These are phyloP conservation scores for Pseudonitzschia multiseries DNA, from an alignment of 108 stramenopile genomes.

Conservation along the genomic window DNA sequence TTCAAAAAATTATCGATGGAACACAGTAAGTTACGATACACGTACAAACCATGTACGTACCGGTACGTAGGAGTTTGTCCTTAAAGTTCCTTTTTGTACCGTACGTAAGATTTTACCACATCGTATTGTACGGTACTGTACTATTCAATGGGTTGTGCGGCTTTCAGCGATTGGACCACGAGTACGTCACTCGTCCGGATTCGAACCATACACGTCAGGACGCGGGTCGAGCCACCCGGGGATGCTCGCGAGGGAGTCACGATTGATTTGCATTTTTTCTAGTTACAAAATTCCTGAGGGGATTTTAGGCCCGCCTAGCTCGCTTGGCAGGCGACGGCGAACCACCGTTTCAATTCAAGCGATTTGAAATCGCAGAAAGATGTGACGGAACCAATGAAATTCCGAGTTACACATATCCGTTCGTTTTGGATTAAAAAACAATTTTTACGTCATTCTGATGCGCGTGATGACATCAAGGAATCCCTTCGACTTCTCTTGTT, in stretches of 20 bases:
- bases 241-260: background rate
- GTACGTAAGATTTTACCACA: too few relatives aligned
- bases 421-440: background rate
- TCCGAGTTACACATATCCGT: background rate
- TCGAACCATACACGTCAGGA: constrained; percentile 11
- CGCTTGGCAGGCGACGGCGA: constrained; percentile 13
- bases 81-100: background rate
- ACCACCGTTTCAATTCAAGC: constrained; percentile 10
- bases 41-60: too few relatives aligned
- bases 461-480: constrained; percentile 2
- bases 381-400: background rate
- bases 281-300: background rate
- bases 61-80: too few relatives aligned
- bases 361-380: constrained; percentile 4
- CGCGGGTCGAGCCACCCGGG: constrained; percentile 5
- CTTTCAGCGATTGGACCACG: constrained; percentile 7
- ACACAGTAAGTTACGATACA: background rate
- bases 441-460: constrained; percentile 7
- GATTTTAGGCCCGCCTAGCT: background rate
- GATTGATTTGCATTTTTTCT: background rate
- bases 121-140: too few relatives aligned
- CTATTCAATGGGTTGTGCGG: background rate
- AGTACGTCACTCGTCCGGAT: background rate
- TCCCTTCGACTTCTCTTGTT: background rate
- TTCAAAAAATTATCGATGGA: background rate